These are phyloP conservation scores for Aspergillus niger DNA, from an alignment of 2,329 filamentous ascomycete genomes.

Conservation along the genomic window DNA sequence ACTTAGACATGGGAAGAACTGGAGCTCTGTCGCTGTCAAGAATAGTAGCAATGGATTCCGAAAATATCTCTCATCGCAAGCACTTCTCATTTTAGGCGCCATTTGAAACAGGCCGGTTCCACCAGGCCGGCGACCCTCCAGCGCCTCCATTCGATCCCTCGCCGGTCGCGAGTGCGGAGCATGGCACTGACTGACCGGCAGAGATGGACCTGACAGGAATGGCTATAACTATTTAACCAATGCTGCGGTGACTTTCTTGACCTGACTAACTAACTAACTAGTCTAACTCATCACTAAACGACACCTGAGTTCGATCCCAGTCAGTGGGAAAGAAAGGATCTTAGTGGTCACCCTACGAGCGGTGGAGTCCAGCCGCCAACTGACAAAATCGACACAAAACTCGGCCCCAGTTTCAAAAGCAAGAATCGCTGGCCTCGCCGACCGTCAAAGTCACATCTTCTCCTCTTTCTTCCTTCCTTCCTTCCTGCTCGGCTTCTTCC, in stretches of 20 bases:
- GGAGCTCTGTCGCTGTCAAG: constrained; percentile 4
- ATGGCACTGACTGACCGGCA: background rate
- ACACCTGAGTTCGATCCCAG: background rate
- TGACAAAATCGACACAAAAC: constrained; percentile 8
- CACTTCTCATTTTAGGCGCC: constrained; percentile 14
- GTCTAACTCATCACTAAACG: background rate
- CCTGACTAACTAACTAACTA: background rate
- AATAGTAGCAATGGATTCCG: constrained; percentile 7
- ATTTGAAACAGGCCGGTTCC: constrained; percentile 25
- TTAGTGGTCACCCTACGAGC: background rate
- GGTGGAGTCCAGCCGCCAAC: constrained; percentile 5
- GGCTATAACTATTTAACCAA: constrained; percentile 1
- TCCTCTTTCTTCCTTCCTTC: background rate
- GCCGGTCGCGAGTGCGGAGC: constrained; percentile 1
- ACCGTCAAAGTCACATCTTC: background rate
- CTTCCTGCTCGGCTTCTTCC: constrained; percentile 13
- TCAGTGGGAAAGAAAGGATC: background rate
- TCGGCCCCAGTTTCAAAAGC: constrained; percentile 6
- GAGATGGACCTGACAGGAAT: constrained; percentile 1
- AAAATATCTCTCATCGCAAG: background rate
- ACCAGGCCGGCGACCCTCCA: constrained; percentile 12
- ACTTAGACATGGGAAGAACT: too few species aligned
- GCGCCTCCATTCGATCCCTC: constrained; percentile 8
- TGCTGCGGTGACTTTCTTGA: background rate
- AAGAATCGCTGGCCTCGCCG: background rate